Evolutionary conservation across 441 rosid genomes (phyloP).

Genomic region (Capsella rubella): DNA sequence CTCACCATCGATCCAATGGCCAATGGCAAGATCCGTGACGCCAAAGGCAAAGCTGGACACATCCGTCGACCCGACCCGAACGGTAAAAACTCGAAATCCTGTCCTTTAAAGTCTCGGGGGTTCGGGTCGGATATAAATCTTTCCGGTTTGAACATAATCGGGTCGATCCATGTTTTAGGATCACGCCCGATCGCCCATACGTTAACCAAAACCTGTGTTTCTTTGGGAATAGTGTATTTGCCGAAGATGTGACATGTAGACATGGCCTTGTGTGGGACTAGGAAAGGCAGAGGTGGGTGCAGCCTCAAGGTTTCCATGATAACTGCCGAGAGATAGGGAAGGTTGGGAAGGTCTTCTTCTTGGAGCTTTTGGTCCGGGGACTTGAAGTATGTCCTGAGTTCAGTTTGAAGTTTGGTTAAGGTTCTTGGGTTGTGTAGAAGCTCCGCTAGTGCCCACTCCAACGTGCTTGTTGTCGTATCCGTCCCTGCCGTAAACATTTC

Average conservation of each 20-base stretch:
- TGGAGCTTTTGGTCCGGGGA: conserved; percentile 39
- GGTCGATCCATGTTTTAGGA: conserved; percentile 56
- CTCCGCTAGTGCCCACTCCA: conserved; percentile 89
- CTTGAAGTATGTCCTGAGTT: conserved; percentile 43
- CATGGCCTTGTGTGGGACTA: conserved; percentile 81
- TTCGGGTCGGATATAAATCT: conserved; percentile 50
- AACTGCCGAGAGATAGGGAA: conserved; percentile 72
- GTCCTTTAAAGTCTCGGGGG: conserved; percentile 56
- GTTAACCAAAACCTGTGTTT: conserved; percentile 54
- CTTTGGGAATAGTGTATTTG: conserved; percentile 56
- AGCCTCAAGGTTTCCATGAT: conserved; percentile 75
- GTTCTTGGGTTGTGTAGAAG: conserved; percentile 61
- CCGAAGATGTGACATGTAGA: conserved; percentile 55
- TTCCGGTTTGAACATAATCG: conserved; percentile 56
- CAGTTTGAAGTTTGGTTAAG: conserved; percentile 47
- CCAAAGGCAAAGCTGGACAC: conserved; percentile 75
- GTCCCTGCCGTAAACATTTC: conserved; percentile 90
- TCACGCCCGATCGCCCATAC: conserved; percentile 69
- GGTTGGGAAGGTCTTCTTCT: conserved; percentile 51
- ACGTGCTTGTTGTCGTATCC: conserved; percentile 79
- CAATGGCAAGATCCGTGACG: conserved; percentile 60
- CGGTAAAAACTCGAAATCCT: conserved; percentile 59
- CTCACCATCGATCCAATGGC: conserved; percentile 62
- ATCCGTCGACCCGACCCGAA: conserved; percentile 73
- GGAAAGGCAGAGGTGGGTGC: conserved; percentile 79